phyloP scores from a whole-genome alignment of 2,329 filamentous ascomycete genomes.

The Paraphoma sp. region DNA sequence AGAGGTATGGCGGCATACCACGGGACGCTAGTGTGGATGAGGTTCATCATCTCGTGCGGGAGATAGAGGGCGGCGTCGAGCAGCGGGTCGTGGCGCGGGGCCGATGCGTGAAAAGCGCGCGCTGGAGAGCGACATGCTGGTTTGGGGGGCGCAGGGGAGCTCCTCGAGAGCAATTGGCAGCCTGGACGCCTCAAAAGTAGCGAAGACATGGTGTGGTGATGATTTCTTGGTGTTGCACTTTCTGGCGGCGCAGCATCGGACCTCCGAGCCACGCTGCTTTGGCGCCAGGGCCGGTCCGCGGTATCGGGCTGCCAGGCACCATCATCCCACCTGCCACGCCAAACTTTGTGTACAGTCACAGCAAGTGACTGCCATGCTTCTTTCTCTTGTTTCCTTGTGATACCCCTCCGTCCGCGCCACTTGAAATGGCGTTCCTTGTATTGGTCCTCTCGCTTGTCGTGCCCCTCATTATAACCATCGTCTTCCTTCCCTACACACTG shows the following conservation, averaged over 20 bases:
- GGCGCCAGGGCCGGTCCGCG: constrained; percentile 19
- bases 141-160: constrained; percentile 3
- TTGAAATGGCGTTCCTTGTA: constrained; percentile 33
- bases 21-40: constrained; percentile 61
- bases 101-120: constrained; percentile 60
- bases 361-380: constrained; percentile 13
- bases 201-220: constrained; percentile 30
- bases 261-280: constrained; percentile 10
- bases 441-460: constrained; percentile 38
- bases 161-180: constrained; percentile 32
- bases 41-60: constrained; percentile 55
- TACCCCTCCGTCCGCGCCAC: constrained; percentile 14
- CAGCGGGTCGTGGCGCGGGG: constrained; percentile 44
- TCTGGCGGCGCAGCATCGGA: constrained; percentile 11
- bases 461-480: constrained; percentile 21
- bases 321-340: constrained; percentile 39
- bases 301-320: constrained; percentile 25
- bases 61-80: constrained; percentile 52
- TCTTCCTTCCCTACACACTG: constrained; percentile 37
- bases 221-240: constrained; percentile 8
- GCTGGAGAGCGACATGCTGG: constrained; percentile 6
- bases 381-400: constrained; percentile 9
- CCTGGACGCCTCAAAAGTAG: constrained; percentile 27
- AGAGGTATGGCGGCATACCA: constrained; percentile 64
- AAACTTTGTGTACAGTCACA: constrained; percentile 12